These are phyloP conservation scores for Boletus albobrunnescens DNA, from an alignment of 1,284 basidiomycete genomes.

Conservation along the genomic window DNA sequence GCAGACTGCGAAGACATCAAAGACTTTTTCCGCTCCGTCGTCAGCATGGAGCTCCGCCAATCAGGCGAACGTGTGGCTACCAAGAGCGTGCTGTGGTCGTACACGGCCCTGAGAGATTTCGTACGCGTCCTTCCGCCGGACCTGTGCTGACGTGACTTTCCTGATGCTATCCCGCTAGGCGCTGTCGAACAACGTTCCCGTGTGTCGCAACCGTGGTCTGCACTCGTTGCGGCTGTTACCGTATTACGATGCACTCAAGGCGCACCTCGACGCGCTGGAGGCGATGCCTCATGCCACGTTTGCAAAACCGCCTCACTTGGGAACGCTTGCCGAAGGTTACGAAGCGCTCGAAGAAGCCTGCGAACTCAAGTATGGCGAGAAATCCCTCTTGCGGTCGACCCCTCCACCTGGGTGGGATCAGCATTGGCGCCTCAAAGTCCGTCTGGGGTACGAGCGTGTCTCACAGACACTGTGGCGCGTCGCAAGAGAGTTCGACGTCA, in stretches of 20 bases:
- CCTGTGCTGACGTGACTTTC: conserved; percentile 5
- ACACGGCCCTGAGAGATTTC: conserved; percentile 68
- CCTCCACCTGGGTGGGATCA: conserved; percentile 44
- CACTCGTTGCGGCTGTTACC: conserved; percentile 62
- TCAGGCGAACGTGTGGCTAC: conserved; percentile 70
- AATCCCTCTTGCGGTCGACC: conserved; percentile 29
- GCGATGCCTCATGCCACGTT: conserved; percentile 51
- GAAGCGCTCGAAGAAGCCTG: conserved; percentile 60
- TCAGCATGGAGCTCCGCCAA: conserved; percentile 69
- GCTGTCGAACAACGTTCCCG: conserved; percentile 59
- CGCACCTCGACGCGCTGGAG: conserved; percentile 57
- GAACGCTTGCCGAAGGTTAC: conserved; percentile 51
- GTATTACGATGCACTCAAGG: conserved; percentile 51
- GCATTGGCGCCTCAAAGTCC: conserved; percentile 55
- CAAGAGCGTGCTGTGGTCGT: conserved; percentile 72
- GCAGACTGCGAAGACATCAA: conserved; percentile 63
- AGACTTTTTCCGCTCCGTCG: conserved; percentile 61
- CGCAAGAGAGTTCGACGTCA: conserved; percentile 62
- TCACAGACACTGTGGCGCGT: conserved; percentile 62
- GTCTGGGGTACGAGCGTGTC: conserved; percentile 57
- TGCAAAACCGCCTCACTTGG: conserved; percentile 59
- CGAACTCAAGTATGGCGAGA: conserved; percentile 43
- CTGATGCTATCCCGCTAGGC: conserved; percentile 38
- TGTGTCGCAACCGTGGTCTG: conserved; percentile 58
- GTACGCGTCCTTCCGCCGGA: conserved; percentile 33